Percentiles rank a stretch among this genome's conserved stretches.
Evolutionary conservation across 805 yeast species (phyloP).

Genomic region (Blastobotrys robertii): DNA sequence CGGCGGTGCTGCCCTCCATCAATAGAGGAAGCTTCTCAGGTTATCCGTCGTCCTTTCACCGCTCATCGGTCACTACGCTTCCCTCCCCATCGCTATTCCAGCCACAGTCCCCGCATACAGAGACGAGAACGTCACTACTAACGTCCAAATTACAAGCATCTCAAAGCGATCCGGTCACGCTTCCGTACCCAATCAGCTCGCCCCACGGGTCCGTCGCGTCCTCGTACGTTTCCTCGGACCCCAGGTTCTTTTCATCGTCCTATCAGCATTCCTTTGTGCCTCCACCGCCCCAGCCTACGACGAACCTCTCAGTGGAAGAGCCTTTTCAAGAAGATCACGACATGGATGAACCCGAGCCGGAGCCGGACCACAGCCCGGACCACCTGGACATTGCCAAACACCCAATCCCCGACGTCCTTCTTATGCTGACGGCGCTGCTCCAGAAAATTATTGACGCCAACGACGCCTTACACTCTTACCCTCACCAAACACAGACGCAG

Average conservation of each 20-base stretch:
- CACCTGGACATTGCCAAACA: conserved; percentile 64
- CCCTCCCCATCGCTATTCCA: conserved; percentile 8
- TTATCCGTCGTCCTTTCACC: conserved; percentile 4
- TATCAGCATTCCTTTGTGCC: background rate
- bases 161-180: background rate
- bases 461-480: conserved; percentile 60
- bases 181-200: conserved; percentile 1
- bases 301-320: background rate
- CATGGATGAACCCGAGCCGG: background rate
- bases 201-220: background rate
- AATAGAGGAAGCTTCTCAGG: conserved; percentile 1
- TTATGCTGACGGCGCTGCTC: conserved; percentile 77
- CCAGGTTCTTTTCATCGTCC: no score
- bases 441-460: conserved; percentile 86
- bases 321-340: background rate
- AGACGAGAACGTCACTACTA: conserved; percentile 21
- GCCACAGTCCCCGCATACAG: conserved; percentile 4
- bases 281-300: background rate
- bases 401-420: conserved; percentile 68
- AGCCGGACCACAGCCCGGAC: background rate
- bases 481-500: conserved; percentile 7
- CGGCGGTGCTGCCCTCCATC: conserved; percentile 4
- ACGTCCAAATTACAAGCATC: conserved; percentile 22
- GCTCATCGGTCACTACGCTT: background rate
- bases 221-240: background rate